Evolutionary conservation across 23 red algal genomes (phyloP).

Genomic region (Rhodosorus marinus): DNA sequence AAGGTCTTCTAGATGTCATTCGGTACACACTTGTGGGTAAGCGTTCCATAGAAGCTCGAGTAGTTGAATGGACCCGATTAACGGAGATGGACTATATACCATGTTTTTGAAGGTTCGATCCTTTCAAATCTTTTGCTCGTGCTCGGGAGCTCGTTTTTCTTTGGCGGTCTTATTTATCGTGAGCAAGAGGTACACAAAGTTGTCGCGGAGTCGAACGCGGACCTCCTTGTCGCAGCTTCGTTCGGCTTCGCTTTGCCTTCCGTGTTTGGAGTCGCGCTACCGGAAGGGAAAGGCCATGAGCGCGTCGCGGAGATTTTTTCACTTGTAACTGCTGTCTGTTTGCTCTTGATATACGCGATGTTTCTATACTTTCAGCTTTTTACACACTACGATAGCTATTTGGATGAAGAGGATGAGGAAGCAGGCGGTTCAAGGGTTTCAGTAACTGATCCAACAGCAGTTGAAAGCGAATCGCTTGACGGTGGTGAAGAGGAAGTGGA

Average conservation of each 20-base stretch:
- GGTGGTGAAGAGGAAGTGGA: not conserved
- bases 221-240: constrained; percentile 47
- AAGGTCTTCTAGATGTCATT: constrained; percentile 49
- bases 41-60: too few species aligned
- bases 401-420: constrained; percentile 1
- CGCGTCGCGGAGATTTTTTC: constrained; percentile 16
- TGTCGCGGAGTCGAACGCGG: constrained; percentile 68
- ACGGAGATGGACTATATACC: too few species aligned
- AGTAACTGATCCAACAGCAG: too few species aligned
- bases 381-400: constrained; percentile 75
- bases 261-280: constrained; percentile 20
- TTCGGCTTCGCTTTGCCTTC: constrained; percentile 81
- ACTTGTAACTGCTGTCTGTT: constrained; percentile 24
- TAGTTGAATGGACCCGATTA: too few species aligned
- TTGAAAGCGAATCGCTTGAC: not conserved
- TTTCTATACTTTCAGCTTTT: constrained; percentile 67
- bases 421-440: too few species aligned
- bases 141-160: constrained; percentile 62
- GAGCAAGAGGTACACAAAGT: constrained; percentile 48
- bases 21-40: constrained; percentile 68
- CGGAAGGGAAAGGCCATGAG: too few species aligned
- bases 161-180: constrained; percentile 53
- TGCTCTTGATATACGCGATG: constrained; percentile 57
- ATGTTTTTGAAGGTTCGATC: too few species aligned
- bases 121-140: constrained; percentile 83